Evolutionary conservation across 2,329 filamentous ascomycete species (phyloP).

Genomic region (Diaporthe australafricana): DNA sequence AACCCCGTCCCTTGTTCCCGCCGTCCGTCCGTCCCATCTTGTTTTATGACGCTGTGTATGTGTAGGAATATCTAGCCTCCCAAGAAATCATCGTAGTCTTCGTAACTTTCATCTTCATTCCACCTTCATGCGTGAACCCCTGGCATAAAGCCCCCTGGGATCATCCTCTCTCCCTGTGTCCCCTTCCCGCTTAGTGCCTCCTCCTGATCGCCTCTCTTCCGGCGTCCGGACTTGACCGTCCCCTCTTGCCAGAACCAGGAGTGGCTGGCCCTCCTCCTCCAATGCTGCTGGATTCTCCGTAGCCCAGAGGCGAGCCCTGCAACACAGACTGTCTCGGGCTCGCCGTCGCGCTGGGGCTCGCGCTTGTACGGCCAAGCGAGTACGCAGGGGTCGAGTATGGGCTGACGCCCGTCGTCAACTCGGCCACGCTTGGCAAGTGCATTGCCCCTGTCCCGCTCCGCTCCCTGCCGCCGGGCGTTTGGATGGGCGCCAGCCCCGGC

Average conservation of each 20-base stretch:
- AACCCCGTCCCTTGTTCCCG: neutral
- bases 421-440: conserved; percentile 68
- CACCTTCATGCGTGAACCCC: conserved; percentile 44
- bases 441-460: conserved; percentile 55
- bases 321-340: conserved; percentile 54
- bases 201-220: conserved; percentile 60
- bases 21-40: conserved; percentile 20
- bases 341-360: conserved; percentile 52
- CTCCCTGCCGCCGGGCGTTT: conserved; percentile 43
- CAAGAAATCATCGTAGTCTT: conserved; percentile 26
- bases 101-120: conserved; percentile 30
- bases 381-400: conserved; percentile 71
- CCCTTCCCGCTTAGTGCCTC: conserved; percentile 44
- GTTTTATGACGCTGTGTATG: conserved; percentile 27
- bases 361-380: conserved; percentile 54
- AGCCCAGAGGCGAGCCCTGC: conserved; percentile 46
- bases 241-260: conserved; percentile 56
- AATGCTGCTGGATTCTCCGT: conserved; percentile 28
- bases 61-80: conserved; percentile 24
- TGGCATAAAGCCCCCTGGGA: neutral
- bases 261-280: conserved; percentile 40
- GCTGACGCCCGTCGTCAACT: conserved; percentile 73
- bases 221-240: conserved; percentile 60
- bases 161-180: conserved; percentile 8
- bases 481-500: conserved; percentile 65